phyloP scores from a whole-genome alignment of 83 land plant species.

The Picea abies region DNA sequence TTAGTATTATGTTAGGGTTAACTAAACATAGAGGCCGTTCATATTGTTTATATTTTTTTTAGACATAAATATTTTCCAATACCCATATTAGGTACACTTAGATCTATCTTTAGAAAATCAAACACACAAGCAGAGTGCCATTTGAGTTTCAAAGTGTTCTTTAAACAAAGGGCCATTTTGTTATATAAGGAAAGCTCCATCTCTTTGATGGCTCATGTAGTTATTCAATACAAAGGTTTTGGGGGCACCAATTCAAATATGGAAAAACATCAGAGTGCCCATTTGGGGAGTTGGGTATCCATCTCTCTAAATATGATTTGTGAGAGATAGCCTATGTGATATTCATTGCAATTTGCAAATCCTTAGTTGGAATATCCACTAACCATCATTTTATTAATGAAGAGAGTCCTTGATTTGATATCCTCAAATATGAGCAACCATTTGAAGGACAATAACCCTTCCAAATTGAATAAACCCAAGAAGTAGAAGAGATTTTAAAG shows the following conservation, averaged over 20 bases:
- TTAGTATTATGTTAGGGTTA: background rate
- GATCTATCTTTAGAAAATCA: background rate
- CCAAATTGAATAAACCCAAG: conserved; percentile 44
- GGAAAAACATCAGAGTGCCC: conserved; percentile 27
- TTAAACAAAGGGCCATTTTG: background rate
- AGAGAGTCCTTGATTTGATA: conserved; percentile 79
- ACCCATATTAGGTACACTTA: background rate
- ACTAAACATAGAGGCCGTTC: no score
- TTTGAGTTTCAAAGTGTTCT: background rate
- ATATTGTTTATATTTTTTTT: no score
- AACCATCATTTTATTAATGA: background rate
- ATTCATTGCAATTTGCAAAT: conserved; percentile 63
- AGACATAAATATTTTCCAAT: no score
- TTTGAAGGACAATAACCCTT: conserved; percentile 14
- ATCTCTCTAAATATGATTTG: conserved; percentile 60
- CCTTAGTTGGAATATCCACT: conserved; percentile 38
- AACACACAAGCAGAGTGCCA: background rate
- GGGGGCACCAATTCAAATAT: background rate
- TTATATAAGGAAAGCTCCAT: background rate
- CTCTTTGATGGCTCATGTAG: conserved; percentile 1
- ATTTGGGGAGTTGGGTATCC: conserved; percentile 38
- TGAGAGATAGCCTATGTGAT: conserved; percentile 69
- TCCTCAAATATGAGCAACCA: conserved; percentile 30
- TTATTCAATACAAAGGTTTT: background rate
- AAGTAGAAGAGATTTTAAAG: conserved; percentile 67